phyloP scores from a whole-genome alignment of 2,329 filamentous ascomycete species.

The Penicillium verrucosum region DNA sequence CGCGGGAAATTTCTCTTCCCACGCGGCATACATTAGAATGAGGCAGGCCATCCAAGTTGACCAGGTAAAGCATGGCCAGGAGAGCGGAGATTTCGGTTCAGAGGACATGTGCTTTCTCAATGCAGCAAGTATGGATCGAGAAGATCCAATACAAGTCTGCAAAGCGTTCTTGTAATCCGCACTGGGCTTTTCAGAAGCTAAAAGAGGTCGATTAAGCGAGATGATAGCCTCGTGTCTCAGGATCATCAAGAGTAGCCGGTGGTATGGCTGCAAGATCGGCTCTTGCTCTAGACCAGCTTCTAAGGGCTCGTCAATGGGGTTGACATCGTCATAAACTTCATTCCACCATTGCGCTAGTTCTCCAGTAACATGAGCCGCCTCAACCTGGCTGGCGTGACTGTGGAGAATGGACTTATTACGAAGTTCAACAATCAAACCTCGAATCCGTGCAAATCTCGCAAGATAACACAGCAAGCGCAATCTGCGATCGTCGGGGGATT shows the following conservation, averaged over 20 bases:
- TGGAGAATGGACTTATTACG: slow-evolving; percentile 52
- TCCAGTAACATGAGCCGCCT: slow-evolving; percentile 48
- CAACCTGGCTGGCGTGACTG: slow-evolving; percentile 43
- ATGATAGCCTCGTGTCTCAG: slow-evolving; percentile 52
- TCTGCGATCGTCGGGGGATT: slow-evolving; percentile 15
- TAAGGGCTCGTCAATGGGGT: slow-evolving; percentile 34
- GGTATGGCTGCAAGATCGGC: slow-evolving; percentile 30
- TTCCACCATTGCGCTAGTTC: slow-evolving; percentile 54
- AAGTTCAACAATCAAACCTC: slow-evolving; percentile 52
- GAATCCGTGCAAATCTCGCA: slow-evolving; percentile 49
- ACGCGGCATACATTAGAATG: slow-evolving; percentile 51
- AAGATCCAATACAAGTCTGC: slow-evolving; percentile 52
- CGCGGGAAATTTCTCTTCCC: slow-evolving; percentile 44
- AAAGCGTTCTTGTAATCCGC: slow-evolving; percentile 49
- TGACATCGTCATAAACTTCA: slow-evolving; percentile 50
- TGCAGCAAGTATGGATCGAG: slow-evolving; percentile 47
- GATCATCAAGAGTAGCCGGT: slow-evolving; percentile 44
- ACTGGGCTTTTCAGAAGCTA: slow-evolving; percentile 46
- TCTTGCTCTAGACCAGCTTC: background rate
- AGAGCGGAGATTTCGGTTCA: slow-evolving; percentile 30
- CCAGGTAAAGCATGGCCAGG: slow-evolving; percentile 55
- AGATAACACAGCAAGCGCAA: slow-evolving; percentile 42
- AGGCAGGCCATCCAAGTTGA: slow-evolving; percentile 54
- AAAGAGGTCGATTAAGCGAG: slow-evolving; percentile 50
- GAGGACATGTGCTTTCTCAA: slow-evolving; percentile 32